Percentiles rank a stretch among this genome's conserved stretches.
phyloP scores from a whole-genome alignment of 2,329 filamentous ascomycete genomes.

The Nothophaeocryptopus gaeumannii region DNA sequence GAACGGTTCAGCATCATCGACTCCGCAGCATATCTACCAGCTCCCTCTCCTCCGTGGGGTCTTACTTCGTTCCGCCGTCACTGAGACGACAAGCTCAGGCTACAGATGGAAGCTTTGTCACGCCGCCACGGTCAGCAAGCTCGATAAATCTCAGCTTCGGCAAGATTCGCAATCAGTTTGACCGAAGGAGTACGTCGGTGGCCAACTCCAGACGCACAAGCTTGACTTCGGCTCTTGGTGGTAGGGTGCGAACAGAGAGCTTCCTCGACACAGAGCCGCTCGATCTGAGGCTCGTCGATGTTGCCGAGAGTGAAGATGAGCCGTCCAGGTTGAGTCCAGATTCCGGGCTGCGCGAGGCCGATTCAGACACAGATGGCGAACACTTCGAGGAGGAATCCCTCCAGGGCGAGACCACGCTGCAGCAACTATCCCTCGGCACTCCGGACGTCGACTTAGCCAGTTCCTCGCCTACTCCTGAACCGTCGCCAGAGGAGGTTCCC shows the following conservation, averaged over 20 bases:
- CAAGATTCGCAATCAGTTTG: constrained; percentile 8
- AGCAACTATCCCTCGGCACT: not conserved
- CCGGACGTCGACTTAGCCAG: not conserved
- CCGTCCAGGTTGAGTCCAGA: constrained; percentile 1
- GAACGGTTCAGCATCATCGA: constrained; percentile 28
- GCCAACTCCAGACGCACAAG: constrained; percentile 14
- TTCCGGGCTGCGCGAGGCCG: constrained; percentile 3
- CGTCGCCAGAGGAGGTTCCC: constrained; percentile 37
- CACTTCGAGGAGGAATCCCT: not conserved
- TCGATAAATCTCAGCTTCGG: constrained; percentile 15
- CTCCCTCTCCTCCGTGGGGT: constrained; percentile 28
- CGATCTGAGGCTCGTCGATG: constrained; percentile 8
- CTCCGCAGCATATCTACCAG: constrained; percentile 29
- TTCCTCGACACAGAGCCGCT: not conserved
- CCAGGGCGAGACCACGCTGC: constrained; percentile 2
- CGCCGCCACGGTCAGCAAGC: constrained; percentile 1
- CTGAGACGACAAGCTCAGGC: constrained; percentile 12
- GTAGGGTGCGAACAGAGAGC: constrained; percentile 8
- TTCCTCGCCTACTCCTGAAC: constrained; percentile 2
- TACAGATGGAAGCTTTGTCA: constrained; percentile 1
- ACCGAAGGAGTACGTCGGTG: constrained; percentile 12
- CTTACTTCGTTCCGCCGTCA: constrained; percentile 16
- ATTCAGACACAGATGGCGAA: constrained; percentile 5
- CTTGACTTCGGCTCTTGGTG: constrained; percentile 15
- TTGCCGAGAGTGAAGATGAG: constrained; percentile 16